Evolutionary conservation across 352 stramenopile species (phyloP).

Genomic region (Phytophthora litchii): DNA sequence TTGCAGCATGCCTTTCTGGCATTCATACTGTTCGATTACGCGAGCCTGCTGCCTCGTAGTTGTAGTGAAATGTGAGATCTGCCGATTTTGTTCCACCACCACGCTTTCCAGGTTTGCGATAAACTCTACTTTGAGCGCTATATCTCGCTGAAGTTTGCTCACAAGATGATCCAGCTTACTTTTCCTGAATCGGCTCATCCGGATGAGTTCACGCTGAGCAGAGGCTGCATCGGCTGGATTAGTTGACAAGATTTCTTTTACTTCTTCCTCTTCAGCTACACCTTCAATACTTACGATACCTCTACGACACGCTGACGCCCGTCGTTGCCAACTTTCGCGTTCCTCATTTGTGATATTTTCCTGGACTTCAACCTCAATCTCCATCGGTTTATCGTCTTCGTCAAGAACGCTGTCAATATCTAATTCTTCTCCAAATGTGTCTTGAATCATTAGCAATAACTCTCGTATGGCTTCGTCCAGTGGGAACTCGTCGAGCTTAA

Average conservation of each 20-base stretch:
- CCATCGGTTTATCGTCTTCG: constrained; percentile 63
- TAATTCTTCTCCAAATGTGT: constrained; percentile 65
- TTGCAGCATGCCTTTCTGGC: constrained; percentile 57
- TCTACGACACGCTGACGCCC: constrained; percentile 22
- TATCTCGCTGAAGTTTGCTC: constrained; percentile 61
- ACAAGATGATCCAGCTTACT: constrained; percentile 71
- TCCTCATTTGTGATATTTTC: constrained; percentile 56
- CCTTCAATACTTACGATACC: constrained; percentile 24
- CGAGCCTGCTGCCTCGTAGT: constrained; percentile 49
- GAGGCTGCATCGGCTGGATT: neutral
- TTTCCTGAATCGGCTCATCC: constrained; percentile 71
- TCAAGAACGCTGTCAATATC: constrained; percentile 52
- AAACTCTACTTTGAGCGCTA: constrained; percentile 49
- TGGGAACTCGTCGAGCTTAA: constrained; percentile 79
- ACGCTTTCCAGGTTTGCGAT: constrained; percentile 57
- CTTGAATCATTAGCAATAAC: constrained; percentile 61
- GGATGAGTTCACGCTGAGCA: constrained; percentile 37
- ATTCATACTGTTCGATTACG: constrained; percentile 44
- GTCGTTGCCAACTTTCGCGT: constrained; percentile 29
- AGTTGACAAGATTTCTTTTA: constrained; percentile 1
- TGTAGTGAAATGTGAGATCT: constrained; percentile 47
- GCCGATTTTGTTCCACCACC: constrained; percentile 59
- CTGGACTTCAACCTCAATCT: constrained; percentile 69
- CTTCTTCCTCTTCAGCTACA: constrained; percentile 14
- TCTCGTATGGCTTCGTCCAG: constrained; percentile 80